These are phyloP conservation scores for Fremontodendron californicum DNA, from an alignment of 345 rosid species.

Conservation along the genomic window DNA sequence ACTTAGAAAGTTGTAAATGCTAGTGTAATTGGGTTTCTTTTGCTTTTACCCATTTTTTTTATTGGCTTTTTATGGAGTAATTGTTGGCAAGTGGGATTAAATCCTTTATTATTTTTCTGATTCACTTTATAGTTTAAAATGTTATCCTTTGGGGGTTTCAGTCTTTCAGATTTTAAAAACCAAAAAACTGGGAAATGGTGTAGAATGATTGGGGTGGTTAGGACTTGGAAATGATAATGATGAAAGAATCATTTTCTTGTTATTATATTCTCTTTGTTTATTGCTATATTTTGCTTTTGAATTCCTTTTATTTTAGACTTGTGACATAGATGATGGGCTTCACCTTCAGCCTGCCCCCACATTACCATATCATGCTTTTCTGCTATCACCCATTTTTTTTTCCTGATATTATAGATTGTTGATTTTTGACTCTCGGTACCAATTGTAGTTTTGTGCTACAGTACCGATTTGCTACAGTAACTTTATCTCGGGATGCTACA, in stretches of 20 bases:
- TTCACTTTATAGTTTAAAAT: neutral
- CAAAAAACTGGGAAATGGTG: neutral
- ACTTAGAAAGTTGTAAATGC: neutral
- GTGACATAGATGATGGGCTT: neutral
- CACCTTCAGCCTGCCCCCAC: neutral
- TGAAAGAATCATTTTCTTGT: slow-evolving; percentile 12
- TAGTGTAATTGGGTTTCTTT: neutral
- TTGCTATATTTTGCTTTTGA: neutral
- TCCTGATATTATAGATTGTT: too few species aligned
- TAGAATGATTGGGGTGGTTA: neutral
- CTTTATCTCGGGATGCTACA: too few species aligned
- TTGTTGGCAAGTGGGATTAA: neutral
- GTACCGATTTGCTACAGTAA: too few species aligned
- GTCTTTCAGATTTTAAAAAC: neutral
- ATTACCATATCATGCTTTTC: neutral
- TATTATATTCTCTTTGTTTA: neutral
- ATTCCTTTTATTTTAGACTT: neutral
- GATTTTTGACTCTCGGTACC: too few species aligned
- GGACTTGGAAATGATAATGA: slow-evolving; percentile 5
- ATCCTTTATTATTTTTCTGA: too few species aligned
- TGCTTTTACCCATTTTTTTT: neutral
- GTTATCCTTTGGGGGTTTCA: neutral
- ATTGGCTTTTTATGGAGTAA: neutral
- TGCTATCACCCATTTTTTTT: neutral
- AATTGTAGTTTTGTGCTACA: too few species aligned